Percentiles rank a stretch among this genome's conserved stretches.
These are phyloP conservation scores for Ophiocordyceps camponoti-rufipedis DNA, from an alignment of 2,329 filamentous ascomycete species.

Conservation along the genomic window DNA sequence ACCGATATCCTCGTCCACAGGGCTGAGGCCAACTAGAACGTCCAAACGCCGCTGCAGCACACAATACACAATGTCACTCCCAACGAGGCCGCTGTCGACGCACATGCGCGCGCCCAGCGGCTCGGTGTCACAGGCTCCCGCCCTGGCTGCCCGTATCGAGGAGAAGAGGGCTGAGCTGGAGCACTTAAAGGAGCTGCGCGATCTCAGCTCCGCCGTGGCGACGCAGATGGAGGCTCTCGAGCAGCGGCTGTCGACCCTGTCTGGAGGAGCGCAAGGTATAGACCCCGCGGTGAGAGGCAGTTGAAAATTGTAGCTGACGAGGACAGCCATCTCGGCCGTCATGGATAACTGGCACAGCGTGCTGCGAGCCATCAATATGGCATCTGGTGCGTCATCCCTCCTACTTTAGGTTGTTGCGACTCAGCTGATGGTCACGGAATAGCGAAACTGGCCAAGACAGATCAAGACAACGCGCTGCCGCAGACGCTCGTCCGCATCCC, in stretches of 20 bases:
- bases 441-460: constrained; percentile 44
- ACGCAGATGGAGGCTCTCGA: constrained; percentile 70
- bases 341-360: constrained; percentile 81
- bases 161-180: constrained; percentile 77
- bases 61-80: constrained; percentile 37
- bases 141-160: constrained; percentile 56
- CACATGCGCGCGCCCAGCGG: constrained; percentile 47
- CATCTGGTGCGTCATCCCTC: constrained; percentile 43
- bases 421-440: background rate
- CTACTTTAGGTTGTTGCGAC: background rate
- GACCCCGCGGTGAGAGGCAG: constrained; percentile 1
- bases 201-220: constrained; percentile 61
- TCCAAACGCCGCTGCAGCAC: background rate
- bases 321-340: constrained; percentile 59
- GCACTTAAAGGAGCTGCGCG: constrained; percentile 57
- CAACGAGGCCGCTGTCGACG: constrained; percentile 38
- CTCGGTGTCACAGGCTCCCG: constrained; percentile 44
- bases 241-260: constrained; percentile 58
- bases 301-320: background rate
- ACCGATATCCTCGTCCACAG: background rate
- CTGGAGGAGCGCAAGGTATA: constrained; percentile 63
- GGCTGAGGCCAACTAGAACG: background rate
- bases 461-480: constrained; percentile 30
- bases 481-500: constrained; percentile 75
- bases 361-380: constrained; percentile 70